Percentiles rank a stretch among this genome's conserved stretches.
These are phyloP conservation scores for Ormosia semicastrata DNA, from an alignment of 306 rosid genomes.

Conservation along the genomic window DNA sequence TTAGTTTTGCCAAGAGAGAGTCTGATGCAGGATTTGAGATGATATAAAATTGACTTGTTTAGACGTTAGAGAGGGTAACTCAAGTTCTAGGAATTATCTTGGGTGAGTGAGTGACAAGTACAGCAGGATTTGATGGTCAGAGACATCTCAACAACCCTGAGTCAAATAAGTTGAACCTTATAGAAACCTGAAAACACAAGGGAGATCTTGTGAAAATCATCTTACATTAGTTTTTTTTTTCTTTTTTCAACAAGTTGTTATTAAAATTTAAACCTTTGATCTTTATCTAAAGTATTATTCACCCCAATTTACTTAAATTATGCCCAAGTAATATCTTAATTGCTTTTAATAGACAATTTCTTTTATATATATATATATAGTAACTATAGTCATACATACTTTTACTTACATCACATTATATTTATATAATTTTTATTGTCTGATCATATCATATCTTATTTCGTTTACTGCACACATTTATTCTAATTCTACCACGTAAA, in stretches of 20 bases:
- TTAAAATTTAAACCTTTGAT: background rate
- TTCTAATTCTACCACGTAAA: no score
- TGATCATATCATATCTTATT: no score
- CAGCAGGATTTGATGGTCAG: background rate
- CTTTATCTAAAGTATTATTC: background rate
- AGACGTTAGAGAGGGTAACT: background rate
- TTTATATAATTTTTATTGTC: no score
- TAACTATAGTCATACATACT: no score
- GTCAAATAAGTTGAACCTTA: conserved; percentile 10
- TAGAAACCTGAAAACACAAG: background rate
- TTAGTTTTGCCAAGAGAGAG: background rate
- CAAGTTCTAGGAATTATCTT: background rate
- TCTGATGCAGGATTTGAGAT: conserved; percentile 4
- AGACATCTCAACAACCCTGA: background rate
- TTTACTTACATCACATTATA: no score
- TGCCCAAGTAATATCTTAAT: background rate
- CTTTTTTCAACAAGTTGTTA: background rate
- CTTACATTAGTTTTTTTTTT: background rate
- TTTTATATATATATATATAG: no score
- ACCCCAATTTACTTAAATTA: background rate
- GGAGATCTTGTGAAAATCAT: background rate
- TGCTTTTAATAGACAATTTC: background rate
- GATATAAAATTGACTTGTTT: background rate
- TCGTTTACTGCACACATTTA: no score
- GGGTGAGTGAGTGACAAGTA: background rate